Percentiles rank a stretch among this genome's conserved stretches.
These are phyloP conservation scores for Ogataea populi-albae DNA, from an alignment of 805 yeast genomes.

Conservation along the genomic window DNA sequence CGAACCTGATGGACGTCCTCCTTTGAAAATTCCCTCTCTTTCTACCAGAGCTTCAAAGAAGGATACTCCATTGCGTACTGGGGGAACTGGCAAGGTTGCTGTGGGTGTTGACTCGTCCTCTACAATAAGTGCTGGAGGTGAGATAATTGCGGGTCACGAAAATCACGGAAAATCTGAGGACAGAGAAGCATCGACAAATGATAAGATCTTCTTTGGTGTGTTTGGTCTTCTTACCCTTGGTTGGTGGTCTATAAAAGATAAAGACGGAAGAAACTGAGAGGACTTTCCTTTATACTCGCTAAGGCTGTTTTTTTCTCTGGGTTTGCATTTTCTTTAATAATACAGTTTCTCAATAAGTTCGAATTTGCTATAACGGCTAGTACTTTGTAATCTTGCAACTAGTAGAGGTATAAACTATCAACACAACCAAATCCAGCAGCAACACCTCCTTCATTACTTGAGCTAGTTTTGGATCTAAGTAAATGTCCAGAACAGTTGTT, in stretches of 20 bases:
- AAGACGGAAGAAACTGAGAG: constrained; percentile 21
- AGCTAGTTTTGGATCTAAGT: constrained; percentile 80
- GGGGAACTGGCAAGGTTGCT: constrained; percentile 5
- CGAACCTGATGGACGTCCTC: constrained; percentile 22
- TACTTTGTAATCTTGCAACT: constrained; percentile 3
- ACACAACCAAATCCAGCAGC: constrained; percentile 99
- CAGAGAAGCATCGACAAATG: constrained; percentile 10
- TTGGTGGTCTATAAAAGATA: constrained; percentile 33
- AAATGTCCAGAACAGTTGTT: constrained; percentile 83
- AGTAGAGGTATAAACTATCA: constrained; percentile 69
- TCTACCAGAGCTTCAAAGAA: constrained; percentile 28
- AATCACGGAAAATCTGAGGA: constrained; percentile 3
- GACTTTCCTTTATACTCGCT: too few relatives aligned
- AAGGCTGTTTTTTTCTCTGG: too few relatives aligned
- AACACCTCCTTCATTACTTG: constrained; percentile 96
- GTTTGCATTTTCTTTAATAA: too few relatives aligned
- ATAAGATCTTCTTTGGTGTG: constrained; percentile 24
- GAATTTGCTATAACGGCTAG: constrained; percentile 3
- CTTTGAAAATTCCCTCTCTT: constrained; percentile 28
- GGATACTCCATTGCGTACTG: constrained; percentile 7
- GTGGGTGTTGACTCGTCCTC: constrained; percentile 15
- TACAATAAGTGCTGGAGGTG: constrained; percentile 18
- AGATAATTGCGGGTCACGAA: constrained; percentile 10
- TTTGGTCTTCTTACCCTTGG: constrained; percentile 28
- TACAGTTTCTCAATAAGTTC: too few relatives aligned